These are phyloP conservation scores for Strobilomyces echinocephalus DNA, from an alignment of 768 basidiomycete species.

Conservation along the genomic window DNA sequence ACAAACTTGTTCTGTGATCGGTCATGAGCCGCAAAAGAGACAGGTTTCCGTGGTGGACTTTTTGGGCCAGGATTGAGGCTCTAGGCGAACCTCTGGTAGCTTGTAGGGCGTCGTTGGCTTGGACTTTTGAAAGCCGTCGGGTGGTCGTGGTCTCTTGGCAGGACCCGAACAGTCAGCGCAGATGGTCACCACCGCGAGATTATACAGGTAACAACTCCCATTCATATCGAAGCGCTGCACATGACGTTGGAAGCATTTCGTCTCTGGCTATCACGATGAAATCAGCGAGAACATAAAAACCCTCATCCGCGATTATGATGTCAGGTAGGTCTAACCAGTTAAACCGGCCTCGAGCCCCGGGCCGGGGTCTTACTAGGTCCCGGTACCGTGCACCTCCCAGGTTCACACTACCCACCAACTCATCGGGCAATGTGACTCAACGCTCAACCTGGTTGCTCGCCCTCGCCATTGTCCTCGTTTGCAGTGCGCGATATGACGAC, in stretches of 20 bases:
- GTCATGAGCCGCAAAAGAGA: conserved; percentile 14
- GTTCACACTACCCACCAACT: too few relatives aligned
- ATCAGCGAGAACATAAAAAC: conserved; percentile 47
- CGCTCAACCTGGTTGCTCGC: too few relatives aligned
- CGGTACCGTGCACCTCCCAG: too few relatives aligned
- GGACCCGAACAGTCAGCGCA: not conserved
- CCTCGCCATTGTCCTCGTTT: too few relatives aligned
- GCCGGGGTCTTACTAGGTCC: too few relatives aligned
- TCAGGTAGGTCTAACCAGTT: conserved; percentile 41
- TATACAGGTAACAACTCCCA: conserved; percentile 34
- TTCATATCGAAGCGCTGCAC: not conserved
- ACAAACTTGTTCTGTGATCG: conserved; percentile 15
- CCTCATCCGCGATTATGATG: conserved; percentile 57
- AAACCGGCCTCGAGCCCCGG: too few relatives aligned
- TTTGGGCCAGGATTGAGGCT: not conserved
- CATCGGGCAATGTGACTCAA: too few relatives aligned
- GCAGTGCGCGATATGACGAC: too few relatives aligned
- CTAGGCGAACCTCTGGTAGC: conserved; percentile 21
- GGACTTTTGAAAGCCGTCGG: conserved; percentile 28
- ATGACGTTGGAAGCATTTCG: conserved; percentile 51
- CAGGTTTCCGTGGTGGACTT: conserved; percentile 1
- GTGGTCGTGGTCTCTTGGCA: conserved; percentile 11
- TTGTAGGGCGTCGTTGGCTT: conserved; percentile 21
- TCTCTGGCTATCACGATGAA: conserved; percentile 63
- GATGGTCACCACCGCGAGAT: conserved; percentile 29